Evolutionary conservation across 2,329 filamentous ascomycete genomes (phyloP).

Genomic region (Arthrobotrys sphaeroides): DNA sequence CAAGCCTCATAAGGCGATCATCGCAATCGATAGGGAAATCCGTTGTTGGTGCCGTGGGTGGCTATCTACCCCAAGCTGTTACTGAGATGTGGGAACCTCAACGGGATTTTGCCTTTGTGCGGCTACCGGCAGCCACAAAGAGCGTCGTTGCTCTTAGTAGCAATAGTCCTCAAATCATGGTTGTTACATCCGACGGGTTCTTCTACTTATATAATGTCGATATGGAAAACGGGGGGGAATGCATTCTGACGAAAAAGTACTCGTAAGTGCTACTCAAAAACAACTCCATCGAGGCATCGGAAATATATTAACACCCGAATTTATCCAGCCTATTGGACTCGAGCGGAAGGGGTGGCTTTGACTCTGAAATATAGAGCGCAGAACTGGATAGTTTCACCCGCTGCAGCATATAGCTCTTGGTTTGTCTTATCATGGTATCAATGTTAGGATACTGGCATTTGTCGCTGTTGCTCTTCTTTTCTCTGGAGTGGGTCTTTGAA

Average conservation of each 20-base stretch:
- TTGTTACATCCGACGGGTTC: constrained; percentile 92
- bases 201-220: constrained; percentile 97
- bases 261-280: constrained; percentile 80
- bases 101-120: constrained; percentile 95
- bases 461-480: constrained; percentile 3
- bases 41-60: constrained; percentile 86
- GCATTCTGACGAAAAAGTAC: constrained; percentile 87
- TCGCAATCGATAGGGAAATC: constrained; percentile 92
- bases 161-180: constrained; percentile 94
- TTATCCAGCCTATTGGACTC: constrained; percentile 44
- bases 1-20: constrained; percentile 90
- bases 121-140: constrained; percentile 67
- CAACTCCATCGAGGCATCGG: neutral
- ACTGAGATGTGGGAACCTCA: constrained; percentile 98
- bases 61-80: constrained; percentile 90
- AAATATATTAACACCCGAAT: neutral
- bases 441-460: neutral
- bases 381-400: too few relatives aligned
- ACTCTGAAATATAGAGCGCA: constrained; percentile 20
- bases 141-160: constrained; percentile 98
- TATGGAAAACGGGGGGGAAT: constrained; percentile 92
- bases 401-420: neutral
- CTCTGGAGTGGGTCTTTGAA: neutral
- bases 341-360: constrained; percentile 39
- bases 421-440: constrained; percentile 4